Evolutionary conservation across 1,139 yeast species (phyloP).

Genomic region (Lodderomyces metapsilosis): DNA sequence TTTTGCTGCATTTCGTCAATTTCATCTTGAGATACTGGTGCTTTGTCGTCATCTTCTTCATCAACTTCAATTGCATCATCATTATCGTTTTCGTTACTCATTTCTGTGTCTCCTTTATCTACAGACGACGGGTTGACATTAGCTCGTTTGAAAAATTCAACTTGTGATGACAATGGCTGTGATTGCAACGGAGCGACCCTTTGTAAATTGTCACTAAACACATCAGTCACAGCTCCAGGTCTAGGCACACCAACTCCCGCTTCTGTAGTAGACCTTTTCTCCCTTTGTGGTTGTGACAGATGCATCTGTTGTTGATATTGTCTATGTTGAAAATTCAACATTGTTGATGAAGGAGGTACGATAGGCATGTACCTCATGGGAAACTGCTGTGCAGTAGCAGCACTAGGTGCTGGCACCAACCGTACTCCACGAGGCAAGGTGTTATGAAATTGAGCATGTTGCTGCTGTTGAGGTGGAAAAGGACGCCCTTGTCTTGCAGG

Average conservation of each 20-base stretch:
- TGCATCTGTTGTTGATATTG: conserved; percentile 5
- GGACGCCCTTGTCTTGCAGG: background rate
- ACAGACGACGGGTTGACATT: conserved; percentile 1
- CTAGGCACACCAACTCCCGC: background rate
- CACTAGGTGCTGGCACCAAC: conserved; percentile 11
- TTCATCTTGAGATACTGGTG: conserved; percentile 38
- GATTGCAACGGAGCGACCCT: conserved; percentile 51
- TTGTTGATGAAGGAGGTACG: conserved; percentile 1
- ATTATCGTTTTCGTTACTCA: conserved; percentile 4
- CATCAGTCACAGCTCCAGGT: conserved; percentile 39
- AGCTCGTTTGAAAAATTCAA: conserved; percentile 35
- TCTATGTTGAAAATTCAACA: conserved; percentile 10
- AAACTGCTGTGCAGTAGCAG: background rate
- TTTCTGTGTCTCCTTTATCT: background rate
- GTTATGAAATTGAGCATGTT: conserved; percentile 2
- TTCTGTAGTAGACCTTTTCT: background rate
- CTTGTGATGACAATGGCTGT: conserved; percentile 57
- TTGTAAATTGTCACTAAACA: conserved; percentile 47
- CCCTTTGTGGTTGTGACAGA: conserved; percentile 4
- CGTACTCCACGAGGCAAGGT: conserved; percentile 8
- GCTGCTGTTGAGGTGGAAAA: background rate
- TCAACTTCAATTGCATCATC: conserved; percentile 4
- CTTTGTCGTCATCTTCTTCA: conserved; percentile 29
- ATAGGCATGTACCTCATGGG: conserved; percentile 1
- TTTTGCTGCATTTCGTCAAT: conserved; percentile 39